phyloP scores from a whole-genome alignment of 495 filamentous ascomycete genomes.

The Aspergillus biplanus region DNA sequence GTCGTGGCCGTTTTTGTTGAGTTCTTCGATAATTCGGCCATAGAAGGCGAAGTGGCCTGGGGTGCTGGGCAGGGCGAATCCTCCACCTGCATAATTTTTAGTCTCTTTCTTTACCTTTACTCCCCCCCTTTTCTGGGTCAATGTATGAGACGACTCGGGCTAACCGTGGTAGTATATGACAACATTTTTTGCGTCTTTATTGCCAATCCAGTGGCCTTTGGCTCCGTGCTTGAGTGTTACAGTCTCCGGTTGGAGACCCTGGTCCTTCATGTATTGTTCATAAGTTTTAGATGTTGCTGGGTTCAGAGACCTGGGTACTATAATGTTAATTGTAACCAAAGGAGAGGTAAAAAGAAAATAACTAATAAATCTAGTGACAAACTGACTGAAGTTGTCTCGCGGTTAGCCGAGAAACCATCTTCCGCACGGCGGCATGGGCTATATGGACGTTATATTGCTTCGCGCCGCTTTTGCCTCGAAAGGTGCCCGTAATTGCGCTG shows the following conservation, averaged over 20 bases:
- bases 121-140: not conserved
- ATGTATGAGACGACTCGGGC: slow-evolving; percentile 10
- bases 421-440: slow-evolving; percentile 33
- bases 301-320: slow-evolving; percentile 31
- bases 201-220: slow-evolving; percentile 63
- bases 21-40: slow-evolving; percentile 42
- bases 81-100: slow-evolving; percentile 52
- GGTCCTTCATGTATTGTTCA: slow-evolving; percentile 43
- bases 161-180: slow-evolving; percentile 64
- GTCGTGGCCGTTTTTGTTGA: slow-evolving; percentile 48
- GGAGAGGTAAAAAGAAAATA: not conserved
- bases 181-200: slow-evolving; percentile 56
- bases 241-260: slow-evolving; percentile 50
- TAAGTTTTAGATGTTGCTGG: slow-evolving; percentile 52
- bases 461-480: slow-evolving; percentile 41
- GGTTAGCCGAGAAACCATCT: slow-evolving; percentile 26
- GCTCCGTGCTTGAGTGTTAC: slow-evolving; percentile 54
- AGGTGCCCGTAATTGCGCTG: slow-evolving; percentile 38
- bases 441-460: slow-evolving; percentile 40
- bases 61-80: slow-evolving; percentile 52
- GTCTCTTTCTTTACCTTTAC: not conserved
- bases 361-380: not conserved
- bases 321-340: slow-evolving; percentile 11
- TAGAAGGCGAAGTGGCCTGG: slow-evolving; percentile 53
- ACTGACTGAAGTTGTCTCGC: slow-evolving; percentile 42